Base-by-base conservation (phyloP, 2,329 filamentous ascomycete species). In the Ceratocystis harringtonii region DNA sequence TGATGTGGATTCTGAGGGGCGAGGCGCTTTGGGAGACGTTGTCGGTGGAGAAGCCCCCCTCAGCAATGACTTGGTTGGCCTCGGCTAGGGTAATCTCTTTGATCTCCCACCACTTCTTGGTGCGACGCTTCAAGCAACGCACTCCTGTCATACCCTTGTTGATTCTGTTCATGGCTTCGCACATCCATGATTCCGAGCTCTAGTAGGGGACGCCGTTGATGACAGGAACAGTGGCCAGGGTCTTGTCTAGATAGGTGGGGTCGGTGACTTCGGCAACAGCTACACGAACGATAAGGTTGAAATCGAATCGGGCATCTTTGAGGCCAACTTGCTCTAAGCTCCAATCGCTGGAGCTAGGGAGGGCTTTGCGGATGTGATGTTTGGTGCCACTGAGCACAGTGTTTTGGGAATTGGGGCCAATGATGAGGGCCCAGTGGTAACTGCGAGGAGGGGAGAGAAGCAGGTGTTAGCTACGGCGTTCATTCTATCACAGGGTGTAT, bases 181-280 rank as follows among this genome's bases (percentile, higher is more conserved):
- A 65, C 43, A 67, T 65, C 63, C 63, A 65, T 8, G 66, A 62
- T 28, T 62, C 44, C 52, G 63, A 67, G 32, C 19, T 57, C 62
- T 64, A 62, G 41, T 58, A 30, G 19, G 28, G 36, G n/a, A 62
- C 44, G 22, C 32, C 58, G 28, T 43, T 25, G 25, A 48, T 52
- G 10, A 66, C 30, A 48, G 60, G 63, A 52, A 63, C 52, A 28
- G 62, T 30, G 36, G 28, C 44, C n/a, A 67, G 57, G 22, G 45
- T 48, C 25, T 57, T 62, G 10, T 58, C 61, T n/a, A 67, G 57
- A 30, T 52, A 48, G 2, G 57, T 7, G 2, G 36, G 41, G n/a
- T 67, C 63, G 28, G 63, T 61, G 30, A 67, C 58, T 32, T 67
- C 63, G 25, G 36, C 66, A 48, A 67, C 41, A 30, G 66, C 60